Evolutionary conservation across 2,329 filamentous ascomycete species (phyloP).

Genomic region (Penicillium concentricum): DNA sequence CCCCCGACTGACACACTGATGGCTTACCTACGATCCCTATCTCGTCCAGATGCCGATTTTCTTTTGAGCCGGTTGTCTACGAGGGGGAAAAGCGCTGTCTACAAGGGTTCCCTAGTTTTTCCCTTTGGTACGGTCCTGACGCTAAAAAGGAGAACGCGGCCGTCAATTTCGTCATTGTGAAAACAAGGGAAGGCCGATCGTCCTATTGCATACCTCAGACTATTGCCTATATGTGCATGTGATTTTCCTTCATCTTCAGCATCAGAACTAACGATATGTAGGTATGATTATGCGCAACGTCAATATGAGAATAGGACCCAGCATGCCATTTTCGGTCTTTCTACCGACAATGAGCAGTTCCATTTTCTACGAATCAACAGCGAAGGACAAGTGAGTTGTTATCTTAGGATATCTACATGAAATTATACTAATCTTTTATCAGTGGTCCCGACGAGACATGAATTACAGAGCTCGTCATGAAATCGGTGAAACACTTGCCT

Average conservation of each 20-base stretch:
- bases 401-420: background rate
- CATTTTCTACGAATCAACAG: background rate
- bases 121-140: background rate
- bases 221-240: background rate
- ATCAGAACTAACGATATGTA: background rate
- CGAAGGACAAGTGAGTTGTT: background rate
- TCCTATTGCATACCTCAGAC: background rate
- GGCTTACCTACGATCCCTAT: background rate
- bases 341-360: background rate
- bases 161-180: background rate
- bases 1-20: background rate
- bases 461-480: no score
- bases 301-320: background rate
- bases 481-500: no score
- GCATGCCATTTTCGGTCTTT: background rate
- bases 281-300: background rate
- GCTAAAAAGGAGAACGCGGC: background rate
- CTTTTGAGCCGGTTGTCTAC: background rate
- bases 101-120: background rate
- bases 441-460: no score
- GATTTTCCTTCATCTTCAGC: background rate
- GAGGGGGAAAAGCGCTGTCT: background rate
- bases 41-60: background rate
- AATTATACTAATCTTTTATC: no score
- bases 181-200: background rate